Base-by-base conservation (phyloP, 192 early-diverging fungal genomes). In the Coemansia interrupta region DNA sequence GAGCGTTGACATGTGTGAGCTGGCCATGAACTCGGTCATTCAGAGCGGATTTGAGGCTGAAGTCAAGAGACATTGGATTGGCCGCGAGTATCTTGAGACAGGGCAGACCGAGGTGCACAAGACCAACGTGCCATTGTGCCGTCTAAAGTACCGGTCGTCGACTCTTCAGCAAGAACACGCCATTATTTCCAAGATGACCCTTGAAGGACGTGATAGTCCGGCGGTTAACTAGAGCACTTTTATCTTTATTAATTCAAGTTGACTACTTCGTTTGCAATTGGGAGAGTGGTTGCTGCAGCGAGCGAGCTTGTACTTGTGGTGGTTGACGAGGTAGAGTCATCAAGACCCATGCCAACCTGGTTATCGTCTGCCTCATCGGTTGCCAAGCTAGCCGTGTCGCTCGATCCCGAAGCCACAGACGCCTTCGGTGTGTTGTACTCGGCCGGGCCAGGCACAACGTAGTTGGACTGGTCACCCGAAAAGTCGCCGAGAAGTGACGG, bases 1-100 rank as follows among this genome's bases (percentile, higher is more conserved):
- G n/a, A 73, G 84, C 17, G 82, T 87, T 3, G 95, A 97, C 63
- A 94, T 96, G 92, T 95, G 93, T 69, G 95, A 97, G 68, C 81
- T 97, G 53, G 90, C 95, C 0, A 83, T 92, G 51, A 94, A 95
- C 77, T 92, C 89, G 30, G 88, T 91, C 3, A 66, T 90, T 9
- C 93, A 95, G 64, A 89, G 87, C 76, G 95, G 95, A 4, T 97
- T 88, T 80, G 95, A 97, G 63, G 82, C 85, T 43, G 75, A 84
- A 52, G 78, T 94, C 62, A 97, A 96, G 82, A 84, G 86, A 26
- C 90, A 90, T 54, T 97, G 93, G 92, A 73, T 97, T 7, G 95
- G 95, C 15, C 76, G 86, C 12, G 63, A 80, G 13, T 96, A 89
- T 78, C 61, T 84, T 54, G 63, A 85, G 40, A 86, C 92, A 6